Evolutionary conservation across 768 basidiomycete genomes (phyloP).

Genomic region (Hemileccinum rubropunctum): DNA sequence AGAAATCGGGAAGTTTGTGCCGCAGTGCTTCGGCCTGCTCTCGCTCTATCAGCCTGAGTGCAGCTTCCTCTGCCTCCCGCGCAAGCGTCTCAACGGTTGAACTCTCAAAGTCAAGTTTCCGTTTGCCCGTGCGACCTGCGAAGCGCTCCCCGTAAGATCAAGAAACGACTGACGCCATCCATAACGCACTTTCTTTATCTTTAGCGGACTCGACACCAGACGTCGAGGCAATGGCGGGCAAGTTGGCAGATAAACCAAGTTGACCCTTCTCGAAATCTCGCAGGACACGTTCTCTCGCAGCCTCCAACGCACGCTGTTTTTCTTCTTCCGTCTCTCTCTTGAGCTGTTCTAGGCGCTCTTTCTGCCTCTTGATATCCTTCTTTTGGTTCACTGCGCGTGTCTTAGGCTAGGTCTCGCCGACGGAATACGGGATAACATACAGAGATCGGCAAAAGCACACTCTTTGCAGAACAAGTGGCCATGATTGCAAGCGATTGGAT

Average conservation of each 20-base stretch:
- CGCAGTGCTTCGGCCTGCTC: conserved; percentile 85
- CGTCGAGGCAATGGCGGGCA: conserved; percentile 34
- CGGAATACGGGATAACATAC: conserved; percentile 40
- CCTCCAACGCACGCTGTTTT: conserved; percentile 58
- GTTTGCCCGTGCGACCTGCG: conserved; percentile 63
- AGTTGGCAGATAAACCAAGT: conserved; percentile 56
- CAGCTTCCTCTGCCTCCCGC: conserved; percentile 84
- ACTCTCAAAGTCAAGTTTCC: conserved; percentile 83
- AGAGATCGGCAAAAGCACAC: conserved; percentile 82
- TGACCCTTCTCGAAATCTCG: conserved; percentile 88
- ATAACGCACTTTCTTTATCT: conserved; percentile 39
- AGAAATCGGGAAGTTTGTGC: conserved; percentile 93
- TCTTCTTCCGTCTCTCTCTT: conserved; percentile 82
- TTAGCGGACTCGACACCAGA: conserved; percentile 34
- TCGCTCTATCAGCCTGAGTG: conserved; percentile 74
- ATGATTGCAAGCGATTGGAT: conserved; percentile 77
- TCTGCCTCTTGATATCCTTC: conserved; percentile 90
- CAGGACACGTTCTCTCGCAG: conserved; percentile 86
- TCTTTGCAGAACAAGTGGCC: conserved; percentile 97
- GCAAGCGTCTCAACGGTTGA: conserved; percentile 68
- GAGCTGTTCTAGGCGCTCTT: conserved; percentile 69
- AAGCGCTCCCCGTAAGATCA: background rate
- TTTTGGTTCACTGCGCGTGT: conserved; percentile 71
- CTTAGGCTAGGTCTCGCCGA: conserved; percentile 11
- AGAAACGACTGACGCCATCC: background rate